These are phyloP conservation scores for Lophiotrema nucula DNA, from an alignment of 495 filamentous ascomycete genomes.

Conservation along the genomic window DNA sequence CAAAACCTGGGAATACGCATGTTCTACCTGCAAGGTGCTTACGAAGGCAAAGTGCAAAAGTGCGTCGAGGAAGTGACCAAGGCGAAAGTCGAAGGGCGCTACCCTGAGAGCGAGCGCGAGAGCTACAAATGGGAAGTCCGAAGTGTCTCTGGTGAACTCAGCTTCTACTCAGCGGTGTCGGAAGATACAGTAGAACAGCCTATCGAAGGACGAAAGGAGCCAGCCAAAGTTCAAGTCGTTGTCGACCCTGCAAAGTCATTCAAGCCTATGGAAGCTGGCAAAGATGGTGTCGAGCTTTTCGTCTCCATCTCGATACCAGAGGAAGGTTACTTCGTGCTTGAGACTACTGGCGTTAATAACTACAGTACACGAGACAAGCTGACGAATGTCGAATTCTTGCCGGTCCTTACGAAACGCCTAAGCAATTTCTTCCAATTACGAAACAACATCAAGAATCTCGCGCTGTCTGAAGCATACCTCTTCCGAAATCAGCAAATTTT, in stretches of 20 bases:
- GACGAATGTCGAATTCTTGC: slow-evolving; percentile 63
- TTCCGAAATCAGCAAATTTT: slow-evolving; percentile 72
- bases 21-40: slow-evolving; percentile 67
- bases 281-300: slow-evolving; percentile 66
- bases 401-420: slow-evolving; percentile 66
- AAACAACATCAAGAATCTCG: slow-evolving; percentile 65
- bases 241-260: slow-evolving; percentile 60
- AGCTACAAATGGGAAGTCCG: slow-evolving; percentile 75
- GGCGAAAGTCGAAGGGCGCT: slow-evolving; percentile 81
- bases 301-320: slow-evolving; percentile 48
- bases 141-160: slow-evolving; percentile 59
- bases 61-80: slow-evolving; percentile 83
- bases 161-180: slow-evolving; percentile 71
- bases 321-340: slow-evolving; percentile 55
- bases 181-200: slow-evolving; percentile 59
- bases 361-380: slow-evolving; percentile 65
- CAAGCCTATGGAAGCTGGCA: slow-evolving; percentile 59
- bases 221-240: slow-evolving; percentile 59
- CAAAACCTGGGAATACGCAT: slow-evolving; percentile 46
- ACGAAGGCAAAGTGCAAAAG: slow-evolving; percentile 74
- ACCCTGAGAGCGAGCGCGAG: slow-evolving; percentile 75
- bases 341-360: slow-evolving; percentile 61
- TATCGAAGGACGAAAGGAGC: slow-evolving; percentile 55
- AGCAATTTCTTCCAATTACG: slow-evolving; percentile 66
- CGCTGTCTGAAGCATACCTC: slow-evolving; percentile 62